Percentiles rank a stretch among this genome's conserved stretches.
These are phyloP conservation scores for Pterocarpus macrocarpus DNA, from an alignment of 306 rosid genomes.

Conservation along the genomic window DNA sequence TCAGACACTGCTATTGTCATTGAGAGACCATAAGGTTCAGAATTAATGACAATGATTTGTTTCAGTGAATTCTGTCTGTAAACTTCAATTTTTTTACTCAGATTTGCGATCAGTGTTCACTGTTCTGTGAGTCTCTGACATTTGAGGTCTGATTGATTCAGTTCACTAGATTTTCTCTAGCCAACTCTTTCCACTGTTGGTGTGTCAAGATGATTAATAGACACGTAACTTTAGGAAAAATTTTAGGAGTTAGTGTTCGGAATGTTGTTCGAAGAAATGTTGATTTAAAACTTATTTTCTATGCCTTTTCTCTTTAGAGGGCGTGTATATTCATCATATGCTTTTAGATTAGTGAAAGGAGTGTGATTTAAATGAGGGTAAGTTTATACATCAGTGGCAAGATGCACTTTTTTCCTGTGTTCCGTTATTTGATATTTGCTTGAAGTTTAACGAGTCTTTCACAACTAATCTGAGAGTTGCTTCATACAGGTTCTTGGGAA, in stretches of 20 bases:
- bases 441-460: constrained; percentile 19
- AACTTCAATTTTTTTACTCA: background rate
- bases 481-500: constrained; percentile 91
- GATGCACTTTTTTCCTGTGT: background rate
- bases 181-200: background rate
- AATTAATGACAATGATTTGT: background rate
- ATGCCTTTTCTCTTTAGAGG: too few species aligned
- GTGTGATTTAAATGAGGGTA: constrained; percentile 29
- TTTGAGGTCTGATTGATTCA: constrained; percentile 24
- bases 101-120: constrained; percentile 10
- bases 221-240: background rate
- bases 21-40: background rate
- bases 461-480: constrained; percentile 43
- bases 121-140: background rate
- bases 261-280: background rate
- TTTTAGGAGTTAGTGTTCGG: background rate
- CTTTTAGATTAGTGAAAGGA: constrained; percentile 27
- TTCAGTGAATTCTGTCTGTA: constrained; percentile 9
- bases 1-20: background rate
- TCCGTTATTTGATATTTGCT: constrained; percentile 27
- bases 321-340: too few species aligned
- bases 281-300: too few species aligned
- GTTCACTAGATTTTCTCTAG: constrained; percentile 22
- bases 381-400: constrained; percentile 15
- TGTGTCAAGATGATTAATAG: background rate